Evolutionary conservation across 2,329 filamentous ascomycete species (phyloP).

Genomic region (Pseudogymnoascus sp.): DNA sequence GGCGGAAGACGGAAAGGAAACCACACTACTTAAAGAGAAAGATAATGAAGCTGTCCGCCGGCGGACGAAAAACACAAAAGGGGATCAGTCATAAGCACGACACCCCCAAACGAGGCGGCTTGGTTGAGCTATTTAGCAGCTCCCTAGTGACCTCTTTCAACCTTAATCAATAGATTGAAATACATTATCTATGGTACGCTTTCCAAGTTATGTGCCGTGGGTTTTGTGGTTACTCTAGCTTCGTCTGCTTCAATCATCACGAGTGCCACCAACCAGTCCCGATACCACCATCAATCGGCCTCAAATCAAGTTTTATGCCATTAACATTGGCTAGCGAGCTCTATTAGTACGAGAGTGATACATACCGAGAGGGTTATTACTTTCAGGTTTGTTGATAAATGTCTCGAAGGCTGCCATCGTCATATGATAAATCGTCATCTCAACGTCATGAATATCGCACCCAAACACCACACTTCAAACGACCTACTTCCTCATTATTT

Average conservation of each 20-base stretch:
- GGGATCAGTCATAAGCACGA: not conserved
- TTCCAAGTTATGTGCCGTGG: not conserved
- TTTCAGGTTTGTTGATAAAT: conserved; percentile 4
- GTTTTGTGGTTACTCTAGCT: not conserved
- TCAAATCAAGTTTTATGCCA: not conserved
- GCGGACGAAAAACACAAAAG: not conserved
- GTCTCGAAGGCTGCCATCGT: not conserved
- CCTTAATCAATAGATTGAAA: not conserved
- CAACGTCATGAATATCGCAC: conserved; percentile 6
- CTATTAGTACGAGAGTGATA: not conserved
- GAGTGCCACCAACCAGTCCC: not conserved
- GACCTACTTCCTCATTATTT: not conserved
- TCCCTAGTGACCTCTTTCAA: not conserved
- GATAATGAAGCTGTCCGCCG: not conserved
- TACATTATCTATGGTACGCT: not conserved
- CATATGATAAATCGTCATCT: conserved; percentile 6
- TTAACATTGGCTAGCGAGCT: not conserved
- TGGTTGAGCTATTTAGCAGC: not conserved
- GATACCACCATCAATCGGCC: not conserved
- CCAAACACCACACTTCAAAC: not conserved
- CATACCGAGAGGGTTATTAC: not conserved
- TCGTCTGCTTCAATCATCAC: not conserved
- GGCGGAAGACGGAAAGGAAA: not conserved
- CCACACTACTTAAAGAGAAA: not conserved
- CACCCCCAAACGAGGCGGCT: not conserved